phyloP scores from a whole-genome alignment of 139 green algal genomes.

The Auxenochlorella protothecoides region DNA sequence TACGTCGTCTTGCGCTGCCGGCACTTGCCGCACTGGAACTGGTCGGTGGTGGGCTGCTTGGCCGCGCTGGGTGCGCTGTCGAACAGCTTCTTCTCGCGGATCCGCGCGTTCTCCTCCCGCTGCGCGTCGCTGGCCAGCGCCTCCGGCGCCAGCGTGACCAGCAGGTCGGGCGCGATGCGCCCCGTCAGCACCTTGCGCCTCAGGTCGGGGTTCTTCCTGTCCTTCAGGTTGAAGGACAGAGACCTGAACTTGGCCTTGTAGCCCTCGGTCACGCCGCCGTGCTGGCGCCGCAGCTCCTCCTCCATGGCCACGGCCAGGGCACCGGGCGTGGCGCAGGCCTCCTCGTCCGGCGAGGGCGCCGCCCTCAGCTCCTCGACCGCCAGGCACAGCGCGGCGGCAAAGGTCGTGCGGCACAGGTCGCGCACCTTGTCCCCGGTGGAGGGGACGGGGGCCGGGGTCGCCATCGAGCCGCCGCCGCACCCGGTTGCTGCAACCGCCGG shows the following conservation, averaged over 20 bases:
- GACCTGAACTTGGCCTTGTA: slow-evolving; percentile 91
- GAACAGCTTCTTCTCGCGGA: slow-evolving; percentile 69
- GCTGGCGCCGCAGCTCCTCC: slow-evolving; percentile 7
- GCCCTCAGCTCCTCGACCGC: slow-evolving; percentile 6
- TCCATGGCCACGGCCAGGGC: slow-evolving; percentile 19
- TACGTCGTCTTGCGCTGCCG: slow-evolving; percentile 73
- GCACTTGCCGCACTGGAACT: slow-evolving; percentile 89
- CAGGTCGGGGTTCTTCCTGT: slow-evolving; percentile 75
- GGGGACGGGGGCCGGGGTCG: not conserved
- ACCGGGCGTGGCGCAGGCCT: not conserved
- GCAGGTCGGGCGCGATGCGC: slow-evolving; percentile 22
- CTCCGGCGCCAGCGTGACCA: slow-evolving; percentile 75
- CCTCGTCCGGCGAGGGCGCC: not conserved
- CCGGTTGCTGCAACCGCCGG: not conserved
- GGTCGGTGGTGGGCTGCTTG: slow-evolving; percentile 74
- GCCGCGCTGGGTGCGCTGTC: slow-evolving; percentile 38
- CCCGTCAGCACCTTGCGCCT: slow-evolving; percentile 39
- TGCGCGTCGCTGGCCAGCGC: slow-evolving; percentile 79
- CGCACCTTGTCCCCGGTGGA: slow-evolving; percentile 35
- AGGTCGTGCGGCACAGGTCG: slow-evolving; percentile 44
- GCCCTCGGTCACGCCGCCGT: slow-evolving; percentile 42
- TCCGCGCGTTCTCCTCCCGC: slow-evolving; percentile 64
- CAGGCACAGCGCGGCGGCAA: slow-evolving; percentile 32
- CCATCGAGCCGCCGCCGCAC: not conserved
- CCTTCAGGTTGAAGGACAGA: slow-evolving; percentile 94